Base-by-base conservation (phyloP, 306 rosid species). In the Prunus salicina region DNA sequence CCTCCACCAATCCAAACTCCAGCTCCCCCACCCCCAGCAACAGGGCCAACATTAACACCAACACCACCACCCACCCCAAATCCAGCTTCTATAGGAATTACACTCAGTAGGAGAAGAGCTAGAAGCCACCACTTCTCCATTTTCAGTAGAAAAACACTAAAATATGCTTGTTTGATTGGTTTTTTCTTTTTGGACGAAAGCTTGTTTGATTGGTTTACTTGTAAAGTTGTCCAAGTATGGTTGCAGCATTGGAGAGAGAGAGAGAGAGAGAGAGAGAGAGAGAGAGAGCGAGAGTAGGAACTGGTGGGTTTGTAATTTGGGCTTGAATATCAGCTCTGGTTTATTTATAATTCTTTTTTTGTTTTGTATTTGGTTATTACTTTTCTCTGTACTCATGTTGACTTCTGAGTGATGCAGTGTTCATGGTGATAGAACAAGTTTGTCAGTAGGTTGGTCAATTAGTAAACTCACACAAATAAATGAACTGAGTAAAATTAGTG, bases 1-100 rank as follows among this genome's bases (percentile, higher is more conserved):
- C 93, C 93, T 50, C 96, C 97, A 0, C 95, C 97, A 64, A 87
- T 78, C 89, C 96, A 86, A 71, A 87, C 86, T 22, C 80, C 83
- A 12, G 91, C 88, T 47, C 91, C 90, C 0, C 66, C 8, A 34
- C 41, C 78, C 0, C 67, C 85, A 3, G 70, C 73, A 11, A 71
- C 84, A 43, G 78, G 77, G 3, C 74, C 78, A 2, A 76, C 72
- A 51, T 73, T 77, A n/a, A 64, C 82, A 1, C 80, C 79, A 8
- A 78, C 85, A 22, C 64, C 81, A 2, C 73, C 84, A 10, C 76
- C 65, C 43, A 76, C 81, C 0, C 73, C 66, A 73, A 91, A 77
- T 41, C 76, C 81, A 74, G 93, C 84, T 82, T 70, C 82, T 67
- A 76, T 67, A 34, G 81, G 58, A 30, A 19, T 24, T 49, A 76